A percentile compares a stretch with the other conserved stretches of the same genome.
phyloP scores from a whole-genome alignment of 108 stramenopile species.

The Chaetoceros tenuissimus region DNA sequence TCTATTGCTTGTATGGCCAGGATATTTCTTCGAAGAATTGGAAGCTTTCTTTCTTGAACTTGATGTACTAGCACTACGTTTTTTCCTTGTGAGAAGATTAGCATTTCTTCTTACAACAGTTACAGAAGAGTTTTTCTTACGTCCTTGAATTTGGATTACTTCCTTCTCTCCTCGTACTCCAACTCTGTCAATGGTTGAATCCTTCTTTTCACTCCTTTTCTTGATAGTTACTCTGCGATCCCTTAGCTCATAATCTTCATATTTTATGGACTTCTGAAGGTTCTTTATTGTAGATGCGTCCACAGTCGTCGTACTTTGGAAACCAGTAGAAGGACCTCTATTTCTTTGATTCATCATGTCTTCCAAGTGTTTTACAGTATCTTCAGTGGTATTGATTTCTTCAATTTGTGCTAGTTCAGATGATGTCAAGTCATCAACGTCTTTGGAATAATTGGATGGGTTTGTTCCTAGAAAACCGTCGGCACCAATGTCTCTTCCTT shows the following conservation, averaged over 20 bases:
- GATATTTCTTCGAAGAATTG: no score
- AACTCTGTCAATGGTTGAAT: no score
- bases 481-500: slow-evolving; percentile 19
- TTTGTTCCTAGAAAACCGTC: slow-evolving; percentile 22
- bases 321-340: neutral
- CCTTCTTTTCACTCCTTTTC: neutral
- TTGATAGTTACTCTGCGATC: neutral
- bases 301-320: neutral
- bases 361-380: slow-evolving; percentile 24
- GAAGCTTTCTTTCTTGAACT: no score
- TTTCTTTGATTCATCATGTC: slow-evolving; percentile 6
- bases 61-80: no score
- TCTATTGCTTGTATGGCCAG: no score
- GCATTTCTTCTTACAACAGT: no score
- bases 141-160: no score
- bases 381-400: slow-evolving; percentile 32
- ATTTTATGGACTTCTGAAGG: neutral
- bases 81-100: no score
- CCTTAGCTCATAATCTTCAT: neutral
- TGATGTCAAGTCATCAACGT: slow-evolving; percentile 32
- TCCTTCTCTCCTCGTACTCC: no score
- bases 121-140: no score
- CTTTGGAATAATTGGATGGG: slow-evolving; percentile 15
- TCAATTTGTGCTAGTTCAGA: slow-evolving; percentile 29
- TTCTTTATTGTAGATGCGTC: neutral